phyloP scores from a whole-genome alignment of 2,329 filamentous ascomycete species.

The Fusarium verrucosum region DNA sequence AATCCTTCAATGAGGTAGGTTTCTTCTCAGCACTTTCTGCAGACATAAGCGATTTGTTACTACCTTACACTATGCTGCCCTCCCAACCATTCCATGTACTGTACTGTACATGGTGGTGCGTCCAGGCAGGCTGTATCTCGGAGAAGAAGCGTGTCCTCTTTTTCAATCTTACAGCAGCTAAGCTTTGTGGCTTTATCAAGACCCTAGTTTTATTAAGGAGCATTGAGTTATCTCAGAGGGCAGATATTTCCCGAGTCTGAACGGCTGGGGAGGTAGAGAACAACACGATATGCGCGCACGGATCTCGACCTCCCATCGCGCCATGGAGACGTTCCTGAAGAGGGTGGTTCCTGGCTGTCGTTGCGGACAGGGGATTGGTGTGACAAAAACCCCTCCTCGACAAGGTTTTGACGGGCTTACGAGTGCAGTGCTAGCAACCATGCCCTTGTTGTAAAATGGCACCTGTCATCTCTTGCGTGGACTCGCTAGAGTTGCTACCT shows the following conservation, averaged over 20 bases:
- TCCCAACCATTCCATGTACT: not conserved
- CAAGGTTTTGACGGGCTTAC: constrained; percentile 33
- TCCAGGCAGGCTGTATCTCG: not conserved
- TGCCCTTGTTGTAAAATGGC: constrained; percentile 23
- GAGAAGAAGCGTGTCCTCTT: constrained; percentile 4
- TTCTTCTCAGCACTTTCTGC: not conserved
- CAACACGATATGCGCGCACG: constrained; percentile 28
- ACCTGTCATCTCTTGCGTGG: constrained; percentile 23
- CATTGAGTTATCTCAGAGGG: constrained; percentile 18
- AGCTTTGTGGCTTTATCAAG: not conserved
- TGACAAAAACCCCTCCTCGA: constrained; percentile 13
- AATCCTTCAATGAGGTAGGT: not conserved
- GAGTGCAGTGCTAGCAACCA: constrained; percentile 4
- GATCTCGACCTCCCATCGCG: constrained; percentile 18
- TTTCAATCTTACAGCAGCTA: not conserved
- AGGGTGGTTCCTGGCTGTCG: constrained; percentile 26
- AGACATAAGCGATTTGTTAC: constrained; percentile 1
- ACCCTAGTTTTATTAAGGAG: not conserved
- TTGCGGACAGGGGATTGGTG: constrained; percentile 30
- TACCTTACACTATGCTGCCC: not conserved
- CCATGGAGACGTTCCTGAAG: constrained; percentile 27
- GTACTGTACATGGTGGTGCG: not conserved
- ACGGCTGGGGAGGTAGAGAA: not conserved
- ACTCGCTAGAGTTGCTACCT: constrained; percentile 17
- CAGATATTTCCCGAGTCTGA: constrained; percentile 7